phyloP scores from a whole-genome alignment of 2,329 filamentous ascomycete genomes.

The Fusarium sp. region DNA sequence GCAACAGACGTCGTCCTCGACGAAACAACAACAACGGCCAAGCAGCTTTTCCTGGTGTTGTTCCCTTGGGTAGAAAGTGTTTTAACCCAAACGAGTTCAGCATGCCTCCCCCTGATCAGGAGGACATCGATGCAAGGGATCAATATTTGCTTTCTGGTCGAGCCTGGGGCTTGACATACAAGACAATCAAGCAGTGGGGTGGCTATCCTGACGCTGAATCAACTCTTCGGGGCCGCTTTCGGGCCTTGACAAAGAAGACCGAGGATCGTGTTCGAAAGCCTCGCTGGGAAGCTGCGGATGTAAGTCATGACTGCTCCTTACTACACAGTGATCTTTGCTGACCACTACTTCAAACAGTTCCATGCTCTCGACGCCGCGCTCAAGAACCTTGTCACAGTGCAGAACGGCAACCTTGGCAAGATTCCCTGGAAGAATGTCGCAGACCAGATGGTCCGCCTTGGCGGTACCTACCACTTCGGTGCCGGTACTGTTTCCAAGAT shows the following conservation, averaged over 20 bases:
- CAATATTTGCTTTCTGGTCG: neutral
- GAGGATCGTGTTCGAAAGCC: constrained; percentile 76
- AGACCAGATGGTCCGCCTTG: constrained; percentile 65
- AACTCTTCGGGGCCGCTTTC: constrained; percentile 78
- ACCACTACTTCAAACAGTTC: neutral
- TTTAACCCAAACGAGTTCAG: neutral
- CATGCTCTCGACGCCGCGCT: too few relatives aligned
- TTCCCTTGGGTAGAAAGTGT: too few relatives aligned
- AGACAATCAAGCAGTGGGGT: constrained; percentile 54
- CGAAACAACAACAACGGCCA: too few relatives aligned
- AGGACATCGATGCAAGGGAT: neutral
- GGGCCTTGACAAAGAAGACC: constrained; percentile 76
- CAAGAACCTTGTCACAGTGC: neutral
- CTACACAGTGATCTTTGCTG: neutral
- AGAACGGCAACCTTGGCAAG: neutral
- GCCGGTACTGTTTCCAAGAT: constrained; percentile 72
- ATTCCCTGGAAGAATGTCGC: constrained; percentile 72
- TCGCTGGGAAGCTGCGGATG: constrained; percentile 74
- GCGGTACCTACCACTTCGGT: constrained; percentile 73
- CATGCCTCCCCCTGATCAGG: neutral
- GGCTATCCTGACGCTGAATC: constrained; percentile 77
- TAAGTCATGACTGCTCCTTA: constrained; percentile 60
- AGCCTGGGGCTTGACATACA: neutral
- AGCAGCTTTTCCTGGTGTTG: too few relatives aligned
- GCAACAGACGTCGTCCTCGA: too few relatives aligned